Evolutionary conservation across 2,329 filamentous ascomycete genomes (phyloP).

Genomic region (Epicoccum nigrum): DNA sequence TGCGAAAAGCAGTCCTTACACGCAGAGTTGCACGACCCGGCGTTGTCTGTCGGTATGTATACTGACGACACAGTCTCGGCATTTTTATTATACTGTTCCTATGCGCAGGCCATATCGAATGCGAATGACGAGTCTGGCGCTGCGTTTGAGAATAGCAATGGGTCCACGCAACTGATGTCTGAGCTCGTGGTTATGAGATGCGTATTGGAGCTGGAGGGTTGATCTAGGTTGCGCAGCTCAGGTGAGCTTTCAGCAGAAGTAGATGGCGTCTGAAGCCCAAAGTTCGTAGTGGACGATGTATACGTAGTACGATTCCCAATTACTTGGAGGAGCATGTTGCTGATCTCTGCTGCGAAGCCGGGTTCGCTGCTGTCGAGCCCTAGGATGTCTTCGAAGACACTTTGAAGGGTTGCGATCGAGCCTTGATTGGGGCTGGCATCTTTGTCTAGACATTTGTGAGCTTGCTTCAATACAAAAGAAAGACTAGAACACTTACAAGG

Average conservation of each 20-base stretch:
- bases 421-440: neutral
- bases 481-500: neutral
- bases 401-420: too few species aligned
- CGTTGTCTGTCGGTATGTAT: neutral
- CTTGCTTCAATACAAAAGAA: neutral
- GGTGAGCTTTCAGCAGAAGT: neutral
- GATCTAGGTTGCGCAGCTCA: neutral
- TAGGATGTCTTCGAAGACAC: neutral
- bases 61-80: neutral
- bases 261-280: neutral
- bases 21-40: neutral
- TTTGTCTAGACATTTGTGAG: neutral
- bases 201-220: neutral
- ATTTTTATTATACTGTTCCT: neutral
- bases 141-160: neutral
- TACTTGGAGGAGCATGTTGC: neutral
- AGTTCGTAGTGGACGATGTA: neutral
- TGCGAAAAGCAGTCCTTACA: neutral
- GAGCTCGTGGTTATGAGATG: neutral
- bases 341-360: neutral
- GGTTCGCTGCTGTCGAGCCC: neutral
- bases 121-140: neutral
- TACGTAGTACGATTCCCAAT: neutral
- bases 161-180: neutral
- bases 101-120: neutral